Evolutionary conservation across 305 asterid genomes (phyloP).

Genomic region (Nicotiana rustica): DNA sequence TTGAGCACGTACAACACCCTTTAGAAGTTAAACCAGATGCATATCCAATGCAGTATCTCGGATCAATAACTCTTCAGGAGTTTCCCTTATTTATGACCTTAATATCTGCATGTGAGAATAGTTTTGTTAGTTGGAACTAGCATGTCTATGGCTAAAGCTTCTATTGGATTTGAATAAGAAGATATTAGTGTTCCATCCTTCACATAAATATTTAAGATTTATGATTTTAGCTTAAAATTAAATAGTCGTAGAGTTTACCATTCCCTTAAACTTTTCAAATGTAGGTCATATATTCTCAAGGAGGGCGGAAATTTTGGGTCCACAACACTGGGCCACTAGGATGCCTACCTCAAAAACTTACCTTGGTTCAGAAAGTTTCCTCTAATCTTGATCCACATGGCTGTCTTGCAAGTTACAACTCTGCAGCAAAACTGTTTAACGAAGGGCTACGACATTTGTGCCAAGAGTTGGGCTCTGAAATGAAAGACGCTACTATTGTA

Average conservation of each 20-base stretch:
- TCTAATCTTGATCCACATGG: constrained; percentile 63
- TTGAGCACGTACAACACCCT: neutral
- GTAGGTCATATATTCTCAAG: constrained; percentile 66
- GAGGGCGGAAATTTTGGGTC: constrained; percentile 87
- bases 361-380: constrained; percentile 47
- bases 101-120: neutral
- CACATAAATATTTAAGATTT: neutral
- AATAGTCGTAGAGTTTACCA: neutral
- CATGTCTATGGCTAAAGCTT: neutral
- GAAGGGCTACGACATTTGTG: constrained; percentile 62
- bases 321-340: constrained; percentile 95
- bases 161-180: neutral
- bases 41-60: neutral
- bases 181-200: neutral
- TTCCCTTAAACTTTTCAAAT: neutral
- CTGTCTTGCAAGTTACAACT: constrained; percentile 67
- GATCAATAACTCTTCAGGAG: neutral
- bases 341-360: constrained; percentile 79
- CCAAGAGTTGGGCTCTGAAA: constrained; percentile 56
- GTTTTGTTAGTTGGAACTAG: neutral
- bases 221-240: neutral
- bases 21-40: neutral
- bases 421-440: constrained; percentile 72
- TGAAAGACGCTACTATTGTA: constrained; percentile 69
- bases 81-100: neutral